These are phyloP conservation scores for Leptographium lundbergii DNA, from an alignment of 2,329 filamentous ascomycete species.

Conservation along the genomic window DNA sequence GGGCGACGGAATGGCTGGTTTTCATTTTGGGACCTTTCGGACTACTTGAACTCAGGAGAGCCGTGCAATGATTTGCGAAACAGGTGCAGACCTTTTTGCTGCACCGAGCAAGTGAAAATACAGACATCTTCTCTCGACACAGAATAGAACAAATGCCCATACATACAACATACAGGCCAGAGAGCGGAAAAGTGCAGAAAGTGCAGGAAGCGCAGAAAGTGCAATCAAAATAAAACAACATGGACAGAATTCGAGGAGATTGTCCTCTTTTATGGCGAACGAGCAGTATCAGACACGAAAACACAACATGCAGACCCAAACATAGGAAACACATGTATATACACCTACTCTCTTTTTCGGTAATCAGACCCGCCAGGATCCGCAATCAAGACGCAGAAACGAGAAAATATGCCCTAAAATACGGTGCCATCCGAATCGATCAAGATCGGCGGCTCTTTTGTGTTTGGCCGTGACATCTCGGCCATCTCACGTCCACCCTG, in stretches of 20 bases:
- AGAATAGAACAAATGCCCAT: neutral
- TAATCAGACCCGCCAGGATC: neutral
- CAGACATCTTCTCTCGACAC: neutral
- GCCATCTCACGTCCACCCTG: slow-evolving; percentile 89
- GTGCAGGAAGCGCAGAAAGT: neutral
- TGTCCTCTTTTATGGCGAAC: neutral
- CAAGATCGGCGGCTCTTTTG: slow-evolving; percentile 90
- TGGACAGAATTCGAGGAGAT: neutral
- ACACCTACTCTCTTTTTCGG: neutral
- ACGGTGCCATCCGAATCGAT: slow-evolving; percentile 95
- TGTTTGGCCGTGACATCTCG: slow-evolving; percentile 89
- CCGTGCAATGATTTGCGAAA: neutral
- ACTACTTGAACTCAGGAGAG: neutral
- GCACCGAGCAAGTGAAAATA: neutral
- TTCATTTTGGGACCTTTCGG: neutral
- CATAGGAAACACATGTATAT: neutral
- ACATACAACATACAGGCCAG: neutral
- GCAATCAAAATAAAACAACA: neutral
- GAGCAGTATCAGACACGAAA: neutral
- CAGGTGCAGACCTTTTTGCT: neutral
- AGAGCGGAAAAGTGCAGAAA: neutral
- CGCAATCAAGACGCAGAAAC: neutral
- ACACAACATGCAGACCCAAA: neutral
- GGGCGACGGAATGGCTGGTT: neutral
- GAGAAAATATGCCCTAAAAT: slow-evolving; percentile 34